Conservation (phyloP, 2,329 filamentous ascomycete species). For the Pseudogymnoascus verrucosus region DNA sequence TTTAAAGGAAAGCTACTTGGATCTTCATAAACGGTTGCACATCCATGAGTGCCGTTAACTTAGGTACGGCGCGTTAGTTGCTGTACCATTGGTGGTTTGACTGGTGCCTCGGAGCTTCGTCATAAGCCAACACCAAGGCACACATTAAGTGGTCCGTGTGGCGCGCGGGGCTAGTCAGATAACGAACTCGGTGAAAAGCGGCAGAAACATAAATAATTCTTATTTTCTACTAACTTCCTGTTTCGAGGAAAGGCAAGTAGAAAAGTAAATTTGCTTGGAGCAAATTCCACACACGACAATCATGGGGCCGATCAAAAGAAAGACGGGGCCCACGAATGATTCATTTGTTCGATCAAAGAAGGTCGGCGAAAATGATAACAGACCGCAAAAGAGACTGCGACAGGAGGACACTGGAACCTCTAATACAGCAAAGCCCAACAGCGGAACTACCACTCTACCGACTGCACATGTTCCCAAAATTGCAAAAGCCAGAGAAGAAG, state of each 20-base stretch:
- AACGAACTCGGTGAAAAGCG: slow-evolving; percentile 6
- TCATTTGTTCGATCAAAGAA: slow-evolving; percentile 26
- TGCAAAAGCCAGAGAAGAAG: slow-evolving; percentile 58
- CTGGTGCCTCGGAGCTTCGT: slow-evolving; percentile 7
- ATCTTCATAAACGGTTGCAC: background rate
- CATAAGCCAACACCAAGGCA: slow-evolving; percentile 4
- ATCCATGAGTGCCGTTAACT: background rate
- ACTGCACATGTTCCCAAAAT: slow-evolving; percentile 13
- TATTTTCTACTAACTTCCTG: slow-evolving; percentile 5
- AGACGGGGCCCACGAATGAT: slow-evolving; percentile 26
- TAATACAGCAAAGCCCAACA: slow-evolving; percentile 8
- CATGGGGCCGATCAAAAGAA: slow-evolving; percentile 29
- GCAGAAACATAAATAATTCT: slow-evolving; percentile 9
- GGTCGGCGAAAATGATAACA: slow-evolving; percentile 17
- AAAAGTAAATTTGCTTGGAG: slow-evolving; percentile 3
- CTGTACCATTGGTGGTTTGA: slow-evolving; percentile 1
- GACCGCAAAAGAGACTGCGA: slow-evolving; percentile 25
- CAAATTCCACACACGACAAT: slow-evolving; percentile 1
- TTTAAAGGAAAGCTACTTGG: background rate
- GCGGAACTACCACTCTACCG: slow-evolving; percentile 13
- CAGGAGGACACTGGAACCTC: slow-evolving; percentile 16
- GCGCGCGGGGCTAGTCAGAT: slow-evolving; percentile 7
- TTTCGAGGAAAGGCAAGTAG: background rate
- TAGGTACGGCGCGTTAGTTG: slow-evolving; percentile 3
- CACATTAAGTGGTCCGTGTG: background rate